A percentile compares a stretch with the other conserved stretches of the same genome.
Evolutionary conservation across 2,329 filamentous ascomycete species (phyloP).

Genomic region (Pseudogymnoascus sp.): DNA sequence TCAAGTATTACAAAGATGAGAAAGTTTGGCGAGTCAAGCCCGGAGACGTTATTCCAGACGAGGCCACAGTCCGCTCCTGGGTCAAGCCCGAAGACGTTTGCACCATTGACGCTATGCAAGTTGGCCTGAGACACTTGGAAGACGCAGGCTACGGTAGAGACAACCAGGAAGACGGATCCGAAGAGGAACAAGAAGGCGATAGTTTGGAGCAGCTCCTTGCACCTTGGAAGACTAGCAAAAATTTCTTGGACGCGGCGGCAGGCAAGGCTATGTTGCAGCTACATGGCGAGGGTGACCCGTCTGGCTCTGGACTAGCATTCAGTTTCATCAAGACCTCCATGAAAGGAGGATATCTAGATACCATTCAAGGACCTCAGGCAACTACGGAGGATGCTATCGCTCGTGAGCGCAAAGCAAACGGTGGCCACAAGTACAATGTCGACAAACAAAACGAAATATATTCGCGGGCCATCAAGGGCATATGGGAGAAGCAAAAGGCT

Average conservation of each 20-base stretch:
- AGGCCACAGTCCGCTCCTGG: constrained; percentile 73
- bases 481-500: constrained; percentile 82
- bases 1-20: constrained; percentile 79
- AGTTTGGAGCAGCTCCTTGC: constrained; percentile 83
- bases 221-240: constrained; percentile 94
- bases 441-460: constrained; percentile 89
- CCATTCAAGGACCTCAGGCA: constrained; percentile 59
- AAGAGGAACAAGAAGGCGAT: constrained; percentile 42
- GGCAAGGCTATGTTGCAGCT: constrained; percentile 96
- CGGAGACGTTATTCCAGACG: constrained; percentile 70
- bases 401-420: constrained; percentile 71
- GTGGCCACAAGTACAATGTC: constrained; percentile 95
- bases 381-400: constrained; percentile 70
- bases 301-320: constrained; percentile 85
- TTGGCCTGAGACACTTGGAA: constrained; percentile 81
- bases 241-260: constrained; percentile 86
- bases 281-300: constrained; percentile 90
- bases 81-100: constrained; percentile 95
- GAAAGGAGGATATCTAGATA: constrained; percentile 91
- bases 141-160: constrained; percentile 78
- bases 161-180: constrained; percentile 37
- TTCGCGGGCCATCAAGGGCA: constrained; percentile 80
- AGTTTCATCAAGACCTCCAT: constrained; percentile 97
- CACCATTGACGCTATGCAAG: constrained; percentile 91
- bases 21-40: constrained; percentile 74